Evolutionary conservation across 2,329 filamentous ascomycete species (phyloP), one percentile per base, ranked within the genome.

Genomic region (Hypoxylon sp.): DNA sequence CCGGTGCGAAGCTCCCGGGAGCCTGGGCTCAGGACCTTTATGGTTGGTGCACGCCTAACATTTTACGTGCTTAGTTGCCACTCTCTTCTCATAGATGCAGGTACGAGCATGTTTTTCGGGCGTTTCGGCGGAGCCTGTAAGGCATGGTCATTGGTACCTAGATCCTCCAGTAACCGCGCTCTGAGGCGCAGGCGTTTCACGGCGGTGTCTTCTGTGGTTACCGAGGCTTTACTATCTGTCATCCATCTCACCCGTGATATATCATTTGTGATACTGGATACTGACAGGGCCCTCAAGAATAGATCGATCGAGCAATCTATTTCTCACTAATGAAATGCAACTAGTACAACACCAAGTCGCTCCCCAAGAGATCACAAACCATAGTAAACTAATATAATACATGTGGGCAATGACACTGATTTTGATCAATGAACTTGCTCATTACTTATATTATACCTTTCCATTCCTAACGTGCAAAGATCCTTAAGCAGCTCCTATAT

Each of bases 71-170:
- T 37, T 44, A 61, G 57, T 50, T 55, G 49, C 44, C 56, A 17
- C 44, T 20, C n/a, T 40, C 25, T 61, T 57, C 51, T 20, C 49
- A 37, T 25, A 53, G 55, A 71, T 42, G 68, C 68, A 71, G 68
- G 68, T 71, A 68, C 68, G 37, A 64, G 44, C 53, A 56, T 56
- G 58, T 35, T 55, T 55, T 46, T 56, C 31, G 59, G 30, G 48
- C n/a, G 49, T 30, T 20, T 49, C 46, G 50, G 64, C 64, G 48
- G 51, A 63, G 42, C 37, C 13, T 20, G 31, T 51, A 50, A 37
- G 61, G 61, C 37, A 58, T 54, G 49, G 61, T 68, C 30, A 27
- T 5, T 27, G 25, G 25, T 27, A 27, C 65, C 65, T 66, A 44
- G 37, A 61, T 67, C 48, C 51, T 31, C 20, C 6, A 22, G n/a